phyloP scores from a whole-genome alignment of 352 stramenopile genomes.

The Hyphochytrium catenoides region DNA sequence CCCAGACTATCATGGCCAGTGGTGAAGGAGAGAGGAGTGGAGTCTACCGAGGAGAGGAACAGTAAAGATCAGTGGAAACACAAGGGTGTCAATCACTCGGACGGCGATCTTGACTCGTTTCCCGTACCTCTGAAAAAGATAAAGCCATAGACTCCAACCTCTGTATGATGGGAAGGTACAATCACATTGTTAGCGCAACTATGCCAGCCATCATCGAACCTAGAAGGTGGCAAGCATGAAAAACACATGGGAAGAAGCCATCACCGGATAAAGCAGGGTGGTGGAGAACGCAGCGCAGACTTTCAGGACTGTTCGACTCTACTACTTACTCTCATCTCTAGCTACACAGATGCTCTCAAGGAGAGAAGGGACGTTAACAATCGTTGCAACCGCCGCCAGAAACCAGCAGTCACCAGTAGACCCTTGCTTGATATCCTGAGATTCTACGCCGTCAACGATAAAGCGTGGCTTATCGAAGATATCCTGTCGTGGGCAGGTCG shows the following conservation, averaged over 20 bases:
- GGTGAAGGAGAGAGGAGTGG: no score
- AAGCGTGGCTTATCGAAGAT: conserved; percentile 18
- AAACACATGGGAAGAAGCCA: background rate
- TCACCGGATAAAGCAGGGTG: no score
- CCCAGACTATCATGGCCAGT: no score
- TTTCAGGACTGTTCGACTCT: background rate
- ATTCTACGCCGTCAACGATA: conserved; percentile 25
- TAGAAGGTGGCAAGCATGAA: background rate
- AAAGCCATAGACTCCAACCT: conserved; percentile 22
- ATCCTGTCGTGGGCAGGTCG: no score
- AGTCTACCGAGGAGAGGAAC: no score
- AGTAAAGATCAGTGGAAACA: no score
- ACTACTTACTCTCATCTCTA: conserved; percentile 14
- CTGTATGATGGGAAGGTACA: no score
- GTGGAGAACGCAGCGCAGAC: no score
- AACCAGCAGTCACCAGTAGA: conserved; percentile 51
- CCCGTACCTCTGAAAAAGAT: conserved; percentile 26
- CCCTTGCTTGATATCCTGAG: conserved; percentile 38
- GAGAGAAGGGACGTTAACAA: conserved; percentile 28
- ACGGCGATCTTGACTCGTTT: no score
- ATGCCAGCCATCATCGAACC: conserved; percentile 1
- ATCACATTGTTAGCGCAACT: no score
- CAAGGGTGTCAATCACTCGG: no score
- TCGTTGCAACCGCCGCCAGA: conserved; percentile 32
- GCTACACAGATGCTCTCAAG: conserved; percentile 33